Evolutionary conservation across 345 rosid species (phyloP), one percentile per base, ranked within the genome.

Genomic region (Brassica carinata): DNA sequence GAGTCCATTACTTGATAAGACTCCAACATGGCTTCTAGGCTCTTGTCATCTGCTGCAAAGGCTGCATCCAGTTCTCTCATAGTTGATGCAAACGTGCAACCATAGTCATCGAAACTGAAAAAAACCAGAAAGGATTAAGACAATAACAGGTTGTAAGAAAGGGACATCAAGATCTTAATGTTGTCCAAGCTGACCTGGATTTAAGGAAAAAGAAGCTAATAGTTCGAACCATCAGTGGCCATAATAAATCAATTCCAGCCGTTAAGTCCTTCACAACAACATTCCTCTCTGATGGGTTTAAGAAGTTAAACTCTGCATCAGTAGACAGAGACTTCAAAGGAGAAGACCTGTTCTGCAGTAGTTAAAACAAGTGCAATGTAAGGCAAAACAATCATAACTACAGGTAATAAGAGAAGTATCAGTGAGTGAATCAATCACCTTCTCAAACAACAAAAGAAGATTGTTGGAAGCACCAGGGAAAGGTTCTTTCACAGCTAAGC

Each of bases 401-500:
- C 59, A 57, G 69, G 13, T 18, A 9, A 7, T 5, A 77, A 59
- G 45, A 61, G 33, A 57, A 10, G 76, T 38, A 33, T 19, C 51
- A n/a, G 43, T 73, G 14, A 19, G 43, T 73, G 14, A 19, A 45
- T 34, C 67, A 81, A 69, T 89, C 87, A 96, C 99, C 87, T 86
- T 90, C 85, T 96, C 98, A 71, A 93, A 90, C 74, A 90, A 84
- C 74, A 87, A 74, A 70, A 81, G 67, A 48, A 96, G 97, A 89
- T 96, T 96, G 81, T 89, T 85, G 88, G 84, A 84, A 58, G 98
- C 93, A 86, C 94, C 97, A 19, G 94, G 98, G 74, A 96, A 96
- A 64, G 96, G 98, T 70, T 96, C 99, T 83, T 87, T 92, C 57
- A 93, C 91, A 9, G 99, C 97, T 81, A 96, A 86, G 84, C 99